Base-by-base conservation (phyloP, 1,284 basidiomycete species). In the Irpex rosettiformis region DNA sequence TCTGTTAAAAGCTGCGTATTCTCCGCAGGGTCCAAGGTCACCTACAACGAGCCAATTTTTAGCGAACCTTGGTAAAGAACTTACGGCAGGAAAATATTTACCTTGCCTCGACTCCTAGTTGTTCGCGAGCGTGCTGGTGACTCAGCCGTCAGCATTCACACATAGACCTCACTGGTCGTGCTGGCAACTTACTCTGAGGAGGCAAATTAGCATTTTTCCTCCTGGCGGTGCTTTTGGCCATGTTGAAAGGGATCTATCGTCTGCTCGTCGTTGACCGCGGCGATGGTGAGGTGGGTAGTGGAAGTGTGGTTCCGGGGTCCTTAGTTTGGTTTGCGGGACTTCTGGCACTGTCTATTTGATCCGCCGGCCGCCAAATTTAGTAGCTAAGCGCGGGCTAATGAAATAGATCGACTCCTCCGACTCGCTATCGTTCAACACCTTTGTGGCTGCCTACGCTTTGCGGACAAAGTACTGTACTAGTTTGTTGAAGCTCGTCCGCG, bases 1-100 rank as follows among this genome's bases (percentile, higher is more conserved):
- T 80, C 76, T 21, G 78, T 83, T 64, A 93, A 83, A 57, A 79
- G 77, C 61, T 80, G 79, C 37, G 84, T 86, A 69, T 85, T 89
- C 65, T 83, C 75, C 45, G 77, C 78, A 25, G 88, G 85, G 72
- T 89, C 85, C 33, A 83, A 77, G 61, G 87, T 74, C 60, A 84
- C 74, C 83, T 86, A 65, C 43, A 64, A 33, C 66, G 52, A 40
- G 18, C 6, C 24, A 37, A 11, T 52, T 55, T n/a, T 49, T 10
- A 54, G 64, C 28, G 59, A 43, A 62, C 61, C 62, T 63, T 52
- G 24, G 30, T 33, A 28, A n/a, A 56, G 29, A 68, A 51, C 66
- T 59, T 29, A 30, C 55, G 59, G 56, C 18, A 45, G 45, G 60
- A 51, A 56, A 27, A 53, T 53, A 71, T 77, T 70, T 62, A 81